These are phyloP conservation scores for Picea sitchensis DNA, from an alignment of 75 land plant species.

Conservation along the genomic window DNA sequence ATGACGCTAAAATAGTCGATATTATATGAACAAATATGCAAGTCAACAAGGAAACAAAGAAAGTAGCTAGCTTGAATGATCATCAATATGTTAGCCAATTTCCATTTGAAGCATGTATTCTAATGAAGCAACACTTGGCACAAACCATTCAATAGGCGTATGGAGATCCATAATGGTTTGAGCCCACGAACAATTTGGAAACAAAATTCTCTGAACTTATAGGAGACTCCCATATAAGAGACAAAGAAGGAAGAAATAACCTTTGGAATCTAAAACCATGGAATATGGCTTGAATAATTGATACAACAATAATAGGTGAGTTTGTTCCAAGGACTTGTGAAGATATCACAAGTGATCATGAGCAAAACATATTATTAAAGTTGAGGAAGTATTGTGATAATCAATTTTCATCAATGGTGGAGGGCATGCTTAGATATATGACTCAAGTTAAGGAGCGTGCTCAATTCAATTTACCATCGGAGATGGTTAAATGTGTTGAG, in stretches of 20 bases:
- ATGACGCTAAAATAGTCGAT: slow-evolving; percentile 76
- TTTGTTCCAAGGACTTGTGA: no score
- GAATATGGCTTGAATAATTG: slow-evolving; percentile 98
- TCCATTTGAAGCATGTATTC: slow-evolving; percentile 92
- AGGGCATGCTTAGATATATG: no score
- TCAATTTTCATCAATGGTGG: no score
- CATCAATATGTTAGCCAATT: slow-evolving; percentile 83
- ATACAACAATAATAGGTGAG: slow-evolving; percentile 69
- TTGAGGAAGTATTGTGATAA: no score
- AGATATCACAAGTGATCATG: no score
- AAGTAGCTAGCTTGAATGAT: slow-evolving; percentile 14
- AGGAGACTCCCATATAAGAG: slow-evolving; percentile 76
- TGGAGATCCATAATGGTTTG: slow-evolving; percentile 83
- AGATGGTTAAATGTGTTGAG: no score
- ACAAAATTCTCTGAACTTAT: slow-evolving; percentile 68
- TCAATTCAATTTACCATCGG: no score
- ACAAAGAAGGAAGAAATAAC: slow-evolving; percentile 65
- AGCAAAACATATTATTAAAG: no score
- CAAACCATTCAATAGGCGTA: slow-evolving; percentile 87
- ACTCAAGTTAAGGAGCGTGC: no score
- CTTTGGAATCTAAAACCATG: slow-evolving; percentile 97
- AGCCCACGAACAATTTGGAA: slow-evolving; percentile 88
- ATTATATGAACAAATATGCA: slow-evolving; percentile 90
- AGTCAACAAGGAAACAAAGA: slow-evolving; percentile 75
- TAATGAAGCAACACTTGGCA: slow-evolving; percentile 96